Evolutionary conservation across 179 eudicot species (phyloP).

Genomic region (Nepenthes alata): DNA sequence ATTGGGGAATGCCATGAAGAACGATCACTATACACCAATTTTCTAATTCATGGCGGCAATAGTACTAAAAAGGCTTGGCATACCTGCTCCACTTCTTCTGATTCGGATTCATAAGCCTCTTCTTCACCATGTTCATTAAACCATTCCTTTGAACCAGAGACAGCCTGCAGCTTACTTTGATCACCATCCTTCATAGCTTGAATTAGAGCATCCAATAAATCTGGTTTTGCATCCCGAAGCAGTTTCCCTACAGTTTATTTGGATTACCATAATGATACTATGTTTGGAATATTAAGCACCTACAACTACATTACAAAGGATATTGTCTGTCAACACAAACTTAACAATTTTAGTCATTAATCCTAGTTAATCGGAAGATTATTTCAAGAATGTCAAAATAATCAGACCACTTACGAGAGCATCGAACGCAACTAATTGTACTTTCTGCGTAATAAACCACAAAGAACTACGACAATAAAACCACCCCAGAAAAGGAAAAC

Average conservation of each 20-base stretch:
- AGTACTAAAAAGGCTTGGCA: no score
- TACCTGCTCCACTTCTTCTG: conserved; percentile 32
- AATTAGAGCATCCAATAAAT: conserved; percentile 60
- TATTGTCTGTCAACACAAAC: background rate
- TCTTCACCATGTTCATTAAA: conserved; percentile 16
- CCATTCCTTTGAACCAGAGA: conserved; percentile 25
- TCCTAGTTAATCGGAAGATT: no score
- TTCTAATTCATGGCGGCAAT: no score
- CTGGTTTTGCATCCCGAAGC: conserved; percentile 58
- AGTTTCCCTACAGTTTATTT: conserved; percentile 45
- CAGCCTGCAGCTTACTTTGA: conserved; percentile 35
- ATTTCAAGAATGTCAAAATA: no score
- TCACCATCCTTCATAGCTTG: conserved; percentile 83
- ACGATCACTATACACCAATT: no score
- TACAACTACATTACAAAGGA: no score
- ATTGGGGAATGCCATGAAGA: no score
- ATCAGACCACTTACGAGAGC: no score
- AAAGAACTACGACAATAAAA: no score
- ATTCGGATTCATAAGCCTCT: conserved; percentile 25
- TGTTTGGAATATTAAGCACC: background rate
- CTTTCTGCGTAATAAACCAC: no score
- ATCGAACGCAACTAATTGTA: no score
- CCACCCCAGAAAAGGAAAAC: no score
- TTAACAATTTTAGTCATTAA: background rate
- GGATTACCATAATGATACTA: conserved; percentile 4